Conservation (phyloP, 2,329 filamentous ascomycete genomes). For the Scleromitrula shiraiana region DNA sequence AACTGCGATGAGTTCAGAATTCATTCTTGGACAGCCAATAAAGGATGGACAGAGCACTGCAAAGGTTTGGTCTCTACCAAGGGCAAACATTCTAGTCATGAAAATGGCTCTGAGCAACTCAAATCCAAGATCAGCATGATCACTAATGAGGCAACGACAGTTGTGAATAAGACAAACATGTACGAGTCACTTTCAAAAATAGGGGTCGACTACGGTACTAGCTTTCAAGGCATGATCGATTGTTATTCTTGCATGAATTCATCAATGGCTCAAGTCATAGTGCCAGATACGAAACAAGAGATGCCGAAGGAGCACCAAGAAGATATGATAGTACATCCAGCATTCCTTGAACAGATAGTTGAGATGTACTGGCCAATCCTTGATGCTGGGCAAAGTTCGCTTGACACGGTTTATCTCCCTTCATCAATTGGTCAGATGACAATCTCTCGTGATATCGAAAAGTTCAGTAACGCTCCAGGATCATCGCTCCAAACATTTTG, state of each 20-base stretch:
- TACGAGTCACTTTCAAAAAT: constrained; percentile 15
- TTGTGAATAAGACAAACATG: constrained; percentile 4
- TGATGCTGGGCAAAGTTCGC: neutral
- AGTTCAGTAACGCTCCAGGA: constrained; percentile 32
- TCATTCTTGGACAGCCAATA: constrained; percentile 1
- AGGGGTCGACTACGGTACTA: constrained; percentile 42
- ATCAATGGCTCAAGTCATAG: neutral
- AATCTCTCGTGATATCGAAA: constrained; percentile 30
- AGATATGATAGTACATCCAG: constrained; percentile 48
- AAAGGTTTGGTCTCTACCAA: constrained; percentile 30
- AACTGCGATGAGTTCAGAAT: constrained; percentile 9
- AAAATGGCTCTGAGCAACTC: neutral
- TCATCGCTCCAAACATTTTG: constrained; percentile 33
- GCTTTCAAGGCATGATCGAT: constrained; percentile 31
- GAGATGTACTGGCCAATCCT: constrained; percentile 12
- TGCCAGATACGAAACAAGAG: constrained; percentile 11
- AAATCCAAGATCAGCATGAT: constrained; percentile 1
- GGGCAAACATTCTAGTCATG: neutral
- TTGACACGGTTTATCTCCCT: constrained; percentile 6
- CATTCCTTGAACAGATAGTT: constrained; percentile 44
- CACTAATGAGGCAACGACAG: neutral
- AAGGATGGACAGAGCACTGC: constrained; percentile 41
- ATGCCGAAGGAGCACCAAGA: constrained; percentile 31
- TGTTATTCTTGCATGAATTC: constrained; percentile 3
- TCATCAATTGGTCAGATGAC: constrained; percentile 27